Evolutionary conservation across 331 rosid genomes (phyloP).

Genomic region (Ulmus americana): DNA sequence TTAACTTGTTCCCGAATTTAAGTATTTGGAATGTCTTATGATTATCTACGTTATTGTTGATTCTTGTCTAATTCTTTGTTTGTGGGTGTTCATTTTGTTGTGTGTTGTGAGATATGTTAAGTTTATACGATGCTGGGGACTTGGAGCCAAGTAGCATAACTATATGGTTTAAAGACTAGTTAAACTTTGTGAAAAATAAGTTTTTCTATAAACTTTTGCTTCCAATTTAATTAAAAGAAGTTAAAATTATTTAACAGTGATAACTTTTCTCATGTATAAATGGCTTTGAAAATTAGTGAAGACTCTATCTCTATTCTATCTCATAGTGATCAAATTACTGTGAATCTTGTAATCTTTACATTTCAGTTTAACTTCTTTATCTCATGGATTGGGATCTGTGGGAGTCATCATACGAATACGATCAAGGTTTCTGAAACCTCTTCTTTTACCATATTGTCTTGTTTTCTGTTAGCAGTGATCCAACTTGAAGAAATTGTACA

Average conservation of each 20-base stretch:
- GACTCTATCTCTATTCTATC: neutral
- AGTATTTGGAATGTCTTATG: neutral
- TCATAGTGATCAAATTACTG: neutral
- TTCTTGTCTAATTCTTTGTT: neutral
- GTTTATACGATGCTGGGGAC: neutral
- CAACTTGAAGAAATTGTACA: neutral
- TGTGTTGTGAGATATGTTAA: neutral
- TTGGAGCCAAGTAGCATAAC: neutral
- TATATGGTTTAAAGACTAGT: neutral
- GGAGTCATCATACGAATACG: constrained; percentile 38
- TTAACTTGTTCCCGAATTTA: neutral
- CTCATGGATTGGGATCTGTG: constrained; percentile 71
- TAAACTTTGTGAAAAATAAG: neutral
- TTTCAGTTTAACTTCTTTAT: constrained; percentile 38
- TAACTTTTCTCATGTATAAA: neutral
- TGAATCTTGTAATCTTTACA: neutral
- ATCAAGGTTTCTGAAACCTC: constrained; percentile 41
- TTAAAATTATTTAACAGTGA: neutral
- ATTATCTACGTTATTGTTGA: neutral
- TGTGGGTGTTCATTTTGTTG: neutral
- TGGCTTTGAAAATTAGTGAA: neutral
- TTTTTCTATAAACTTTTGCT: neutral
- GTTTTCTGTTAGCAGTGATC: constrained; percentile 11
- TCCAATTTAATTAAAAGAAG: neutral
- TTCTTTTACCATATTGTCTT: constrained; percentile 9